Evolutionary conservation across 2,329 filamentous ascomycete genomes (phyloP), one percentile per base, ranked within the genome.

Genomic region (Pseudopithomyces chartarum): DNA sequence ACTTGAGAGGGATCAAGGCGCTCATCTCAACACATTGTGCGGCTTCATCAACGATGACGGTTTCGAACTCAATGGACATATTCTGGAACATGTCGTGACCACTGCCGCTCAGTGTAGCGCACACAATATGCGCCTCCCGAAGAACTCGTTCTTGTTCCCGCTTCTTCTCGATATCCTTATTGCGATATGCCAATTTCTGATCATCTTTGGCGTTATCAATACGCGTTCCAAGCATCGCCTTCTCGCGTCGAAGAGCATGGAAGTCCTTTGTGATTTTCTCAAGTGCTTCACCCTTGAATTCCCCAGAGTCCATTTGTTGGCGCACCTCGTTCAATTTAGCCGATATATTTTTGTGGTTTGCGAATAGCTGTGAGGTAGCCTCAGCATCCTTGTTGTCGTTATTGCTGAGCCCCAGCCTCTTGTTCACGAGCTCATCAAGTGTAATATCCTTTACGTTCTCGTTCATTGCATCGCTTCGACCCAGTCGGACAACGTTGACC

Each of bases 11-110:
- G 64, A 99, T 99, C 45, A 99, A 83, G 12, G 95, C 95, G 70
- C 92, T 97, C 71, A 99, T 84, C 79, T 99, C 95, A 59, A 99
- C 96, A 75, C 94, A 99, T 82, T 99, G 95, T 15, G 95, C 95
- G 3, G 95, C 95, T 79, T 99, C 95, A 68, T 99, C 95, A 61
- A 99, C 97, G 65, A 99, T 91, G 63, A 99, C 95, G 0, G 95
- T 98, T 77, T 99, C 95, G 65, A 99, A 99, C 75, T 99, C 95
- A 50, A 99, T 92, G 67, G 91, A 93, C 54, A 99, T 79, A 66
- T 89, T 90, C 76, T 94, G 92, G 79, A 99, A 97, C 87, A 98
- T 96, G 64, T 99, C 95, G 70, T 99, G 96, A 3, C 95, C 95
- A 75, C 90, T 94, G 68, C 94, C 95, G 74, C 93, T 97, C 48